These are phyloP conservation scores for Zostera marina DNA, from an alignment of 116 monocot species.

Conservation along the genomic window DNA sequence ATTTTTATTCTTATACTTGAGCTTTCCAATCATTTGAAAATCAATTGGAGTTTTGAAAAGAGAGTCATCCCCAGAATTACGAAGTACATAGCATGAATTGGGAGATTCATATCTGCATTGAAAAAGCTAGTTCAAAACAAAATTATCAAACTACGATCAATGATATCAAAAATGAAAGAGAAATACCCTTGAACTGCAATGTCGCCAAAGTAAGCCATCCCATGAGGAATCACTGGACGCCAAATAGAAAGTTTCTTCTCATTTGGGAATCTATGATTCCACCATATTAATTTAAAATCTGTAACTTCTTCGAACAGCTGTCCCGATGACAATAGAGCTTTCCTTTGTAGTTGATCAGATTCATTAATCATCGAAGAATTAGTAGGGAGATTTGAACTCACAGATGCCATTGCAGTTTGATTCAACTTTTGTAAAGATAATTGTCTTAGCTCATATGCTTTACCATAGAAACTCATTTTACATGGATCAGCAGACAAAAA, in stretches of 20 bases:
- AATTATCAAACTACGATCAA: background rate
- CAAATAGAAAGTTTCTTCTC: slow-evolving; percentile 76
- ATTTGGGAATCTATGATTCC: slow-evolving; percentile 53
- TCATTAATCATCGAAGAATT: slow-evolving; percentile 12
- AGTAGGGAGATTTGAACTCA: slow-evolving; percentile 9
- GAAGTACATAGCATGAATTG: slow-evolving; percentile 56
- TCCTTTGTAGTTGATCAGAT: slow-evolving; percentile 23
- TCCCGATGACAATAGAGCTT: slow-evolving; percentile 28
- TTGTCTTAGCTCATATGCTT: slow-evolving; percentile 77
- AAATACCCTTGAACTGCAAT: slow-evolving; percentile 79
- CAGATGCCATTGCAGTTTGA: slow-evolving; percentile 9
- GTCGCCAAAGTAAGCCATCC: slow-evolving; percentile 87
- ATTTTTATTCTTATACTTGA: slow-evolving; percentile 44
- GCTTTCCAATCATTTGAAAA: slow-evolving; percentile 64
- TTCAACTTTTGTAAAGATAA: slow-evolving; percentile 29
- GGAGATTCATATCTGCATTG: slow-evolving; percentile 81
- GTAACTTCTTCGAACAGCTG: slow-evolving; percentile 59
- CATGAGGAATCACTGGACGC: slow-evolving; percentile 65
- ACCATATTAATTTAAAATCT: slow-evolving; percentile 84
- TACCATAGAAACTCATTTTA: slow-evolving; percentile 26
- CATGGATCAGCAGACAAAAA: slow-evolving; percentile 50
- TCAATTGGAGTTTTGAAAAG: slow-evolving; percentile 48
- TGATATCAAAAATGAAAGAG: background rate
- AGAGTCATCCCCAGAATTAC: slow-evolving; percentile 47
- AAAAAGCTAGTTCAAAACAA: background rate